Evolutionary conservation across 345 rosid species (phyloP).

Genomic region (Eucalyptus leucophloia): DNA sequence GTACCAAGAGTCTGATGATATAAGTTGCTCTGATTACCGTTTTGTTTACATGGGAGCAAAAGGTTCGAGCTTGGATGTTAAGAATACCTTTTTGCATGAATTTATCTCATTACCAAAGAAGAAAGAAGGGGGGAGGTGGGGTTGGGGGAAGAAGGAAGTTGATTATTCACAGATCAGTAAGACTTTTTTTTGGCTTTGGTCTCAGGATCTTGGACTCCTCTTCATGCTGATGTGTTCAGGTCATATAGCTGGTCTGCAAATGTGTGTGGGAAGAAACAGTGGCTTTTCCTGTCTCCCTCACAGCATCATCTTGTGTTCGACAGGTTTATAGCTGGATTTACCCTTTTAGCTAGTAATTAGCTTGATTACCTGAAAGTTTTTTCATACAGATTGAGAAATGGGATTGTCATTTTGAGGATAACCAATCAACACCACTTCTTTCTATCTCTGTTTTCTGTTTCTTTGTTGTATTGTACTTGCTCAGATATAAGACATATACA

Average conservation of each 20-base stretch:
- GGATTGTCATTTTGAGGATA: not conserved
- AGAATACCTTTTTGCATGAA: not conserved
- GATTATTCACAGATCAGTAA: not conserved
- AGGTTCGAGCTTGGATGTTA: conserved; percentile 32
- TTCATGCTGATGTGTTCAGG: conserved; percentile 95
- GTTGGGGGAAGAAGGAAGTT: not conserved
- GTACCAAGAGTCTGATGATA: conserved; percentile 36
- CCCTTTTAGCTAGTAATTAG: not conserved
- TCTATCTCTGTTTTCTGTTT: not conserved
- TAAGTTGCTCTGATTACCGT: conserved; percentile 87
- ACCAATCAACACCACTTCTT: not conserved
- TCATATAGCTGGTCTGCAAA: conserved; percentile 97
- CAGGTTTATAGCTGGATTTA: conserved; percentile 29
- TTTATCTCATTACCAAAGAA: not conserved
- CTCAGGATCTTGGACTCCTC: conserved; percentile 95
- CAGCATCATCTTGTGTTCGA: conserved; percentile 71
- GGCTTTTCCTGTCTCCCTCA: conserved; percentile 66
- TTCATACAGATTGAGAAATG: not conserved
- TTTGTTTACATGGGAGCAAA: conserved; percentile 96
- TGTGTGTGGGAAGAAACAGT: conserved; percentile 78
- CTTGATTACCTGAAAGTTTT: not conserved
- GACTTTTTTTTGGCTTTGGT: not conserved
- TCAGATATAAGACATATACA: not conserved
- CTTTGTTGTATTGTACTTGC: not conserved
- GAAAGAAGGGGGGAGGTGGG: not conserved